Evolutionary conservation across 148 eudicot genomes (phyloP).

Genomic region (Heliamphora exappendiculata): DNA sequence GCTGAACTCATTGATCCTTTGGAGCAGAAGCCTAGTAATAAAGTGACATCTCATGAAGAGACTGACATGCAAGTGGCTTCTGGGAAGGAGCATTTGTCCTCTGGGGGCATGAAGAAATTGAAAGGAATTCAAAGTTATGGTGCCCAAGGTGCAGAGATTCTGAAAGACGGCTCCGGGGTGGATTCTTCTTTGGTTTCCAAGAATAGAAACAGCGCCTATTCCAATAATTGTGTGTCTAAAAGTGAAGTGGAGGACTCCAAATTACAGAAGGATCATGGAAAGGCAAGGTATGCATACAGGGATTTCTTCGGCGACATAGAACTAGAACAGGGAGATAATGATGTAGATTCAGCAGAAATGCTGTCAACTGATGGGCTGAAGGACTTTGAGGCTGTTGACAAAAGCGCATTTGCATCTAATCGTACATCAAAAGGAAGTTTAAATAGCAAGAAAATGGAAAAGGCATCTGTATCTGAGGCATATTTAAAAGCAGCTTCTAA

Average conservation of each 20-base stretch:
- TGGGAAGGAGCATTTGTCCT: constrained; percentile 37
- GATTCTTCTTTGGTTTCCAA: constrained; percentile 28
- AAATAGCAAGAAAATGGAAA: constrained; percentile 27
- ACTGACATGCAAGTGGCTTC: constrained; percentile 24
- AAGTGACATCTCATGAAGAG: constrained; percentile 25
- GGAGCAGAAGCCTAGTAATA: constrained; percentile 26
- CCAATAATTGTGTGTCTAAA: constrained; percentile 21
- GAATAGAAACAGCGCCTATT: constrained; percentile 19
- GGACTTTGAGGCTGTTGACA: constrained; percentile 31
- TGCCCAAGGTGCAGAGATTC: constrained; percentile 20
- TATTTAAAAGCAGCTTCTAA: constrained; percentile 27
- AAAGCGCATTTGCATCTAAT: constrained; percentile 29
- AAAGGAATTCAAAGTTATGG: constrained; percentile 32
- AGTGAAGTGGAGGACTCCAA: constrained; percentile 28
- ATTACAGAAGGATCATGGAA: constrained; percentile 29
- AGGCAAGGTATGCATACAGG: constrained; percentile 50
- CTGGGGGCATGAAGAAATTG: constrained; percentile 38
- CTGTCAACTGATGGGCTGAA: constrained; percentile 28
- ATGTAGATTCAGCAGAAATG: constrained; percentile 44
- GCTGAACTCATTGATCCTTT: constrained; percentile 21
- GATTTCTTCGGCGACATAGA: constrained; percentile 85
- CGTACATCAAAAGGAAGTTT: too few species aligned
- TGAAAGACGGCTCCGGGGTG: constrained; percentile 26
- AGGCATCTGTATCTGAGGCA: constrained; percentile 21
- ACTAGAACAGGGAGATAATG: constrained; percentile 53